These are phyloP conservation scores for Crithidia acanthocephali DNA, from an alignment of 208 protist genomes.

Conservation along the genomic window DNA sequence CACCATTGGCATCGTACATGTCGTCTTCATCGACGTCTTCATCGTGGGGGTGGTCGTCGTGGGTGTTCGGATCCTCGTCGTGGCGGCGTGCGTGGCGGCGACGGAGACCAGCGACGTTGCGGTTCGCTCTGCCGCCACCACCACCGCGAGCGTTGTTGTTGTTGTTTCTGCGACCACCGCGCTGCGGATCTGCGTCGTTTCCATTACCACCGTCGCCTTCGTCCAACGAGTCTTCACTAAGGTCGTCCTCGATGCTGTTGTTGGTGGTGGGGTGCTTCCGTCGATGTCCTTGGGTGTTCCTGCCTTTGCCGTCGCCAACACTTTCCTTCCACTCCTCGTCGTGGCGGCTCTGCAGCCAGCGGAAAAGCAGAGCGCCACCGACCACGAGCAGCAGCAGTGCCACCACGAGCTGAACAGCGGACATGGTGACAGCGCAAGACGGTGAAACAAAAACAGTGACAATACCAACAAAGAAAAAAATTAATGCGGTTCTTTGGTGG, in stretches of 20 bases:
- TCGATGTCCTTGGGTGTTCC: neutral
- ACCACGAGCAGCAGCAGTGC: conserved; percentile 16
- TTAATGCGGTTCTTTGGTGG: too few relatives aligned
- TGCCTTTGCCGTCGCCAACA: neutral
- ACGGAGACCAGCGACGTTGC: neutral
- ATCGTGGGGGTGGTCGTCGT: conserved; percentile 22
- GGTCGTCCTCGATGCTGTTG: neutral
- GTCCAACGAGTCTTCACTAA: neutral
- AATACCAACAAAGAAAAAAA: too few relatives aligned
- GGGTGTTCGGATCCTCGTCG: neutral
- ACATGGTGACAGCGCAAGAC: conserved; percentile 21
- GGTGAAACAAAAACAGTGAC: too few relatives aligned
- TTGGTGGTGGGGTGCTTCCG: neutral
- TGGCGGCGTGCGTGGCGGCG: neutral
- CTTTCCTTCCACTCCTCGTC: conserved; percentile 1
- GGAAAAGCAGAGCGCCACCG: conserved; percentile 10
- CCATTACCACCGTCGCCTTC: neutral
- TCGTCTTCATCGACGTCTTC: conserved; percentile 17
- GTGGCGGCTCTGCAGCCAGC: conserved; percentile 17
- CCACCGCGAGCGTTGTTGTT: neutral
- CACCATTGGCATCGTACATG: conserved; percentile 13
- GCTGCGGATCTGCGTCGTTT: neutral
- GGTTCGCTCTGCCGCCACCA: neutral
- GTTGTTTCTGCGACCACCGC: too few relatives aligned
- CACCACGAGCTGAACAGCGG: conserved; percentile 1